Conservation (phyloP, 2,329 filamentous ascomycete species). For the Lasiodiplodia citricola region DNA sequence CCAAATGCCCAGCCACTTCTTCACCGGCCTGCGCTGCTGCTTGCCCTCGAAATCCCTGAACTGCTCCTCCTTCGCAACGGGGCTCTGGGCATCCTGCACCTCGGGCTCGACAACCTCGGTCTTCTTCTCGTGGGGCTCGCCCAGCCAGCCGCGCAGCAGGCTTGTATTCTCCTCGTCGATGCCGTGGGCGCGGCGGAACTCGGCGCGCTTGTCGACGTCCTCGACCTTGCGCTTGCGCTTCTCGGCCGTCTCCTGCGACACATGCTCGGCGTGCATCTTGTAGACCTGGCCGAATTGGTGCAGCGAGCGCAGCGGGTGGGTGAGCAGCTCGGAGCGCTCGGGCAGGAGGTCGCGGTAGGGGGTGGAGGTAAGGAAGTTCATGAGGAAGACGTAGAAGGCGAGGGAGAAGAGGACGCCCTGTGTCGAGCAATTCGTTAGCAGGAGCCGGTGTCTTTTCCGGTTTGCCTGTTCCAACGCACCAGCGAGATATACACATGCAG, state of each 20-base stretch:
- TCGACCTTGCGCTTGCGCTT: constrained; percentile 75
- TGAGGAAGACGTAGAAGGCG: constrained; percentile 73
- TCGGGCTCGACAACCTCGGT: constrained; percentile 28
- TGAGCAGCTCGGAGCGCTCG: constrained; percentile 68
- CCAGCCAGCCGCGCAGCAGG: constrained; percentile 36
- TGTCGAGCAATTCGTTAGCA: neutral
- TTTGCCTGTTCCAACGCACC: constrained; percentile 57
- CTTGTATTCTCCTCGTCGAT: constrained; percentile 44
- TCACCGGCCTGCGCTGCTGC: constrained; percentile 59
- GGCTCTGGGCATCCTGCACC: neutral
- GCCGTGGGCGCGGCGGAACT: constrained; percentile 86
- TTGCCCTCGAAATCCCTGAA: constrained; percentile 50
- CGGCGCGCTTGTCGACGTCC: constrained; percentile 83
- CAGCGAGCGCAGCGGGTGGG: constrained; percentile 72
- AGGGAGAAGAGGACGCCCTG: constrained; percentile 72
- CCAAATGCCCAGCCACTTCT: constrained; percentile 88
- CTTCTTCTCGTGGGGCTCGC: constrained; percentile 37
- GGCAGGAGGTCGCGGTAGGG: constrained; percentile 82
- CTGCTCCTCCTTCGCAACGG: constrained; percentile 38
- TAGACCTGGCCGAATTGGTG: constrained; percentile 73
- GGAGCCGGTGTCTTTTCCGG: neutral
- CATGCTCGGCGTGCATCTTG: constrained; percentile 75
- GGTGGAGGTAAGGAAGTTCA: constrained; percentile 79
- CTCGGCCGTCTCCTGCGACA: constrained; percentile 70
- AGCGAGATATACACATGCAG: constrained; percentile 86